Evolutionary conservation across 352 stramenopile genomes (phyloP), one percentile per base, ranked within the genome.

Genomic region (Globisporangium canariense): DNA sequence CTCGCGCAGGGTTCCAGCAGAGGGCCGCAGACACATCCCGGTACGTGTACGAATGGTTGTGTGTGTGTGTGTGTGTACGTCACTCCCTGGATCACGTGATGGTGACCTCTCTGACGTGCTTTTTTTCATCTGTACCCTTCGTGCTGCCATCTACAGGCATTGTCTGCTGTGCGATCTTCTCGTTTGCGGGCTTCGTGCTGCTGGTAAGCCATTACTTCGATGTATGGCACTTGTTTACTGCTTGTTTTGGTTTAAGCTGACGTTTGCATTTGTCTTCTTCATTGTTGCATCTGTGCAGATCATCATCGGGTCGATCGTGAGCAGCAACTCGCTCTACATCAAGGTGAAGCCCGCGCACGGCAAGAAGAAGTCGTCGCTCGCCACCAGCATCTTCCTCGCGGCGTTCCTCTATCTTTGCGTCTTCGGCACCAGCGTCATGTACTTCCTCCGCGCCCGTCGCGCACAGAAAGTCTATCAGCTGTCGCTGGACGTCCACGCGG

Each of bases 391-490:
- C 66, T 95, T 95, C 71, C 82, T 95, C 53, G 86, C 86, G 7
- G 77, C 84, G 25, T 91, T 93, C 65, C 75, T 95, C 45, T 95
- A 95, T 59, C 65, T 95, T 46, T 93, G 84, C 52, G 70, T 92
- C 61, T 95, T 95, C 58, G 84, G 86, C 57, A 91, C 79, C 36
- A 95, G 86, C 69, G 74, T 93, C 69, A 93, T 90, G 80, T 95
- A 93, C 69, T 91, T 93, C 64, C 65, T 91, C 52, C 81, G 84
- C 43, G 83, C 84, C 25, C 76, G 86, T 45, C 81, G 81, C 16
- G 86, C 86, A 14, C 84, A 93, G 45, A 95, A 95, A 66, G 86
- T 95, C 32, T 95, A 93, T 76, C 86, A 95, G 70, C 74, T 95
- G 56, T 95, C 86, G 20, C 81, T 95, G 45, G 86, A 93, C 66